Conservation (phyloP, 2,329 filamentous ascomycete genomes). For the Xylariaceae sp. region DNA sequence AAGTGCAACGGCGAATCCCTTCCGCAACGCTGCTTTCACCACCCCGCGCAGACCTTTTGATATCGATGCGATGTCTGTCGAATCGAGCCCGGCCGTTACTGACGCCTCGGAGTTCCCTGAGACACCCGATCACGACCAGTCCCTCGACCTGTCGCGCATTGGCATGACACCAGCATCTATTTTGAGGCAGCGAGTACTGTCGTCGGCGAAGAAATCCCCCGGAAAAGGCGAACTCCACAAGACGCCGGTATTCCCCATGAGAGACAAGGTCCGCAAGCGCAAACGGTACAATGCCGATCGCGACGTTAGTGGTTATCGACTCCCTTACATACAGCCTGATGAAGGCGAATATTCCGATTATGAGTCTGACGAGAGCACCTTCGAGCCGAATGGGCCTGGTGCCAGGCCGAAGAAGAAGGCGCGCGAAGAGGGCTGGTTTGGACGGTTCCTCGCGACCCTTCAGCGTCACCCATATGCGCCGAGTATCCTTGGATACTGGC, state of each 20-base stretch:
- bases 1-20: conserved; percentile 44
- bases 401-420: conserved; percentile 24
- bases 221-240: conserved; percentile 61
- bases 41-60: conserved; percentile 57
- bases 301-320: conserved; percentile 45
- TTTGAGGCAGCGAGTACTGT: conserved; percentile 39
- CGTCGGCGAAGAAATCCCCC: conserved; percentile 39
- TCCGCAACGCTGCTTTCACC: conserved; percentile 60
- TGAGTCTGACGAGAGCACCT: conserved; percentile 45
- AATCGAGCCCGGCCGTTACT: conserved; percentile 56
- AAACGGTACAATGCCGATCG: conserved; percentile 48
- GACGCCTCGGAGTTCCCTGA: conserved; percentile 52
- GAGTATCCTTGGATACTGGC: conserved; percentile 54
- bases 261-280: conserved; percentile 48
- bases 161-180: conserved; percentile 46
- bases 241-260: conserved; percentile 32
- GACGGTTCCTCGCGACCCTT: conserved; percentile 44
- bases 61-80: conserved; percentile 46
- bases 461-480: conserved; percentile 55
- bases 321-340: conserved; percentile 40
- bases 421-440: conserved; percentile 37
- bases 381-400: conserved; percentile 21
- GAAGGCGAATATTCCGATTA: conserved; percentile 44
- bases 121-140: conserved; percentile 47
- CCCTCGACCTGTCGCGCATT: conserved; percentile 39